Evolutionary conservation across 2,329 filamentous ascomycete species (phyloP).

Genomic region (Parastagonospora nodorum): DNA sequence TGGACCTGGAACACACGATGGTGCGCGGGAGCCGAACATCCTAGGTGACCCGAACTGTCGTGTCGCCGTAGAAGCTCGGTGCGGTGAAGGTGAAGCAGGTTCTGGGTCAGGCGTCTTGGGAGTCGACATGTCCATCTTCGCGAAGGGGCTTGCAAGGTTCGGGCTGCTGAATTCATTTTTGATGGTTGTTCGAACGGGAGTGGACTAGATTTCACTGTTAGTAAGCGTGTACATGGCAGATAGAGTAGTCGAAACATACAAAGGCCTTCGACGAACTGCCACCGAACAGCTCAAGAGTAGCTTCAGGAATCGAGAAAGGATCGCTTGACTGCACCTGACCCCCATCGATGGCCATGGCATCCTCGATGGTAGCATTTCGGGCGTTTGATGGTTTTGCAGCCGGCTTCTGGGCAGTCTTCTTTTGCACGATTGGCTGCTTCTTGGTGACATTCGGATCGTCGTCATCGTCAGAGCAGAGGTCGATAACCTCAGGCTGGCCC

Average conservation of each 20-base stretch:
- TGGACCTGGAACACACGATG: neutral
- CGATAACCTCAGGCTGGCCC: neutral
- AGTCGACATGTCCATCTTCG: too few species aligned
- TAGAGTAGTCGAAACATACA: neutral
- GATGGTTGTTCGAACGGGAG: neutral
- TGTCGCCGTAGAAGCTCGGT: neutral
- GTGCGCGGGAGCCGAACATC: neutral
- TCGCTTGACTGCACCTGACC: neutral
- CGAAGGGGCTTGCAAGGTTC: neutral
- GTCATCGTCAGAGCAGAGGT: constrained; percentile 15
- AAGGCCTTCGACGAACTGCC: neutral
- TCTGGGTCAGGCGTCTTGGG: neutral
- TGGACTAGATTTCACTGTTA: neutral
- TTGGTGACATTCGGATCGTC: neutral
- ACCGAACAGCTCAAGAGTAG: neutral
- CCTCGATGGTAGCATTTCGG: neutral
- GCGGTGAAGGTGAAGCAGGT: neutral
- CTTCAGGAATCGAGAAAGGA: neutral
- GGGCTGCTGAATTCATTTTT: neutral
- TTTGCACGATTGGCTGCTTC: neutral
- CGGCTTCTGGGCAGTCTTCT: neutral
- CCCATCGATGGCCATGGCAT: neutral
- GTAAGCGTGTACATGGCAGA: neutral
- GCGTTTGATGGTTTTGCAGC: neutral
- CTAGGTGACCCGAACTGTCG: neutral